Conservation (phyloP, 1,284 basidiomycete genomes). For the Thecaphora frezii region DNA sequence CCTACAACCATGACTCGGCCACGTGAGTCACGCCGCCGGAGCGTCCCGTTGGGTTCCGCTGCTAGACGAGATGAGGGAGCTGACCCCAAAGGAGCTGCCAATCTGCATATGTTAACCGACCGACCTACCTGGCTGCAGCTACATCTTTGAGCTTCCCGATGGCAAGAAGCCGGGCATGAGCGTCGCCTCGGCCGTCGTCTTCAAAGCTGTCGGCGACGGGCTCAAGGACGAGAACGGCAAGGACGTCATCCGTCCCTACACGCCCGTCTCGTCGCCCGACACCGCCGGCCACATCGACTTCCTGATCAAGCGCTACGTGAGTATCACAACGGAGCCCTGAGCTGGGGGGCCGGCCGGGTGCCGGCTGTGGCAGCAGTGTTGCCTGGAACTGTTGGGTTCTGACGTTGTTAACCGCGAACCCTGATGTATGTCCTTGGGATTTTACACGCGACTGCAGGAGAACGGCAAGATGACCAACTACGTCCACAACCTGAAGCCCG, state of each 20-base stretch:
- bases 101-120: neutral
- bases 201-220: constrained; percentile 62
- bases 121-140: constrained; percentile 56
- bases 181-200: constrained; percentile 66
- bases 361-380: too few species aligned
- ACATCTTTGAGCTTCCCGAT: constrained; percentile 82
- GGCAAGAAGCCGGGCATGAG: constrained; percentile 76
- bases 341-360: too few species aligned
- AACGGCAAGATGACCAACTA: constrained; percentile 60
- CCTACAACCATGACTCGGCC: constrained; percentile 90
- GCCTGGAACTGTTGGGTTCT: too few species aligned
- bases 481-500: constrained; percentile 67
- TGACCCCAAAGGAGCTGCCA: constrained; percentile 1
- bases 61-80: too few species aligned
- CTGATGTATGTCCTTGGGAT: too few species aligned
- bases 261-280: constrained; percentile 53
- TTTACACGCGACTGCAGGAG: too few species aligned
- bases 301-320: constrained; percentile 73
- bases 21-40: constrained; percentile 61
- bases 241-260: constrained; percentile 73
- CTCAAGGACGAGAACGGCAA: constrained; percentile 76
- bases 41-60: too few species aligned
- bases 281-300: constrained; percentile 62
- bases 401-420: too few species aligned
- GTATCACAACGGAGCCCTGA: too few species aligned